Base-by-base conservation (phyloP, 164 flowering plant species). In the Berberis vulgaris region DNA sequence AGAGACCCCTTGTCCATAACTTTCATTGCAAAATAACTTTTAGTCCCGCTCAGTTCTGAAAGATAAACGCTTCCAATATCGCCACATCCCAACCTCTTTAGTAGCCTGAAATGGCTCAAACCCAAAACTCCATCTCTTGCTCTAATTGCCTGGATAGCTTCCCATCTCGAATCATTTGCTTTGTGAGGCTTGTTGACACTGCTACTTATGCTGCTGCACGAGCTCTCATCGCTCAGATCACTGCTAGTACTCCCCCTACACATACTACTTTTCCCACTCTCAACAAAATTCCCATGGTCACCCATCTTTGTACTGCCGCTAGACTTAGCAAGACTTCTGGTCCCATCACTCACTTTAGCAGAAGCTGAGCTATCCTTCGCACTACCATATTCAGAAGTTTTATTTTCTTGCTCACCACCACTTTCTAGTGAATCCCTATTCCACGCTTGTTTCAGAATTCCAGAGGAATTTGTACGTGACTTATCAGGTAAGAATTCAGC, bases 221-320 rank as follows among this genome's bases (percentile, higher is more conserved):
- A 73, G 79, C 97, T 91, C 71, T 88, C 97, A 69, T 85, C 93
- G 53, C 97, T 88, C n/a, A 91, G 80, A 65, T 88, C 92, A 70
- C 82, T 86, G 76, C 93, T 84, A 26, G 89, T 84, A 76, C 97
- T 91, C 54, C 84, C 93, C 67, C 93, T 72, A 55, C 89, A 86
- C 73, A 85, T 73, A 69, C 97, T 90, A 76, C 92, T 90, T 81
- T 84, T 87, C 26, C 91, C 91, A 66, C 91, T 86, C 81, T 86
- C 91, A 41, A 81, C 76, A 71, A 63, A 80, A 57, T 87, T 88
- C 49, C 56, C 76, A 5, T 80, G 87, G 43, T 77, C 86, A 74
- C 96, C 83, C 13, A 75, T 72, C 75, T 89, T 86, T 41, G 88
- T 82, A 71, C 86, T 81, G 62, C 83, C 91, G 71, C 91, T 83